Base-by-base conservation (phyloP, 2,329 filamentous ascomycete genomes). In the Stemphylium beticola region DNA sequence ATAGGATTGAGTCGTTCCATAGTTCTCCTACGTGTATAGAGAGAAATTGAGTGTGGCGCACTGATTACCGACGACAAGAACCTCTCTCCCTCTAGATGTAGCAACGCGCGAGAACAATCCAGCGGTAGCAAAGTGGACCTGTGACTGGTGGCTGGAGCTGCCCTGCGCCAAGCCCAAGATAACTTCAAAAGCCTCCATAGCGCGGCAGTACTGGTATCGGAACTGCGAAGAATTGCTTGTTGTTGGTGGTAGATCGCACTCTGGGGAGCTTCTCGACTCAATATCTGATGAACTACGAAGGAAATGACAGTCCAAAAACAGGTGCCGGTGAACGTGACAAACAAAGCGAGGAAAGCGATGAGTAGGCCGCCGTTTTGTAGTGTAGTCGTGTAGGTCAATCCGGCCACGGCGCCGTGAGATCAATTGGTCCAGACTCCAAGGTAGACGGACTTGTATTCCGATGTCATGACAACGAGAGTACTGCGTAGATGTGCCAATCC, bases 21-120 rank as follows among this genome's bases (percentile, higher is more conserved):
- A 10, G 17, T 38, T 33, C 2, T 55, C 43, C n/a, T 41, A 38
- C 10, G 60, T 58, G 5, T 47, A 2, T 11, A 62, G 44, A 3
- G 54, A 18, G 26, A 22, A 41, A n/a, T 34, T 58, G 15, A 38
- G 38, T 5, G 51, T 34, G 7, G 54, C 52, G 15, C 61, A 66
- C 17, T 55, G 51, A 14, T 56, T 39, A 22, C 64, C 62, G 11
- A 49, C 53, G 2, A 77, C 59, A 0, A 77, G 59, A 1, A 74
- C 70, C 40, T 75, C 64, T 22, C 73, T 66, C 2, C 72, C 74
- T 2, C 66, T 66, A n/a, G 65, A 54, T 15, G 71, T 71, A 4
- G 74, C 69, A 40, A 77, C 63, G 10, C 68, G 66, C 0, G 73
- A 73, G 9, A 74, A 75, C 48, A 75, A 73, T 5, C 14, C 11